Evolutionary conservation across 2,329 filamentous ascomycete genomes (phyloP).

Genomic region (Penicillium decumbens): DNA sequence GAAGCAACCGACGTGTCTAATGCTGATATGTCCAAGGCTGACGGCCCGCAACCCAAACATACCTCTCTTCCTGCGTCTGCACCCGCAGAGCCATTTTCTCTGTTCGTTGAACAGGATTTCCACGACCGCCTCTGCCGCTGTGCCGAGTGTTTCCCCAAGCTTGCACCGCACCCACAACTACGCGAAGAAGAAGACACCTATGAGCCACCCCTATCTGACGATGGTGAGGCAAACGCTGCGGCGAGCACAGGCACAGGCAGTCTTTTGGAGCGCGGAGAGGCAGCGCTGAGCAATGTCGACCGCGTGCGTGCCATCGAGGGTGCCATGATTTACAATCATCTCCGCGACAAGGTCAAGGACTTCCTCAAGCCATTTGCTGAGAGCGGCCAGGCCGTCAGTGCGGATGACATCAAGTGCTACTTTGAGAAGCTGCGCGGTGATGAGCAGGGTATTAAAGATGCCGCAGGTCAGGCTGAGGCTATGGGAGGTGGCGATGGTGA

Average conservation of each 20-base stretch:
- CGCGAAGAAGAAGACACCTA: constrained; percentile 93
- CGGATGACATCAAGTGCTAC: constrained; percentile 93
- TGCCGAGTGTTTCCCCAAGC: constrained; percentile 67
- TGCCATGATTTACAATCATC: constrained; percentile 95
- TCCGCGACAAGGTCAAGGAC: constrained; percentile 91
- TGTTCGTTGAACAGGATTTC: constrained; percentile 78
- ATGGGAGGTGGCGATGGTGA: constrained; percentile 28
- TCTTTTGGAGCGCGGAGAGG: constrained; percentile 86
- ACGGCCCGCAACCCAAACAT: constrained; percentile 51
- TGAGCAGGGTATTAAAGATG: constrained; percentile 65
- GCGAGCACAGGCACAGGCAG: constrained; percentile 66
- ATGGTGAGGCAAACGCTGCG: constrained; percentile 49
- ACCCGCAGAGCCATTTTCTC: constrained; percentile 61
- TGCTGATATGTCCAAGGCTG: constrained; percentile 1
- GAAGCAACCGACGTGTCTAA: constrained; percentile 5
- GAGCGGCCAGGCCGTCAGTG: constrained; percentile 78
- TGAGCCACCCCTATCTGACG: constrained; percentile 77
- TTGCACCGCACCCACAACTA: constrained; percentile 70
- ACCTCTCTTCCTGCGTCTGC: constrained; percentile 52
- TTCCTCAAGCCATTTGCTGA: constrained; percentile 94
- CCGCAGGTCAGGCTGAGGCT: constrained; percentile 50
- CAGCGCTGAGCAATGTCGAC: constrained; percentile 84
- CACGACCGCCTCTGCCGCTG: constrained; percentile 80
- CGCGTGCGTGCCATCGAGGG: constrained; percentile 91
- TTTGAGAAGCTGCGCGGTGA: constrained; percentile 93